Conservation (phyloP, 164 flowering plant species). For the Taxillus chinensis region DNA sequence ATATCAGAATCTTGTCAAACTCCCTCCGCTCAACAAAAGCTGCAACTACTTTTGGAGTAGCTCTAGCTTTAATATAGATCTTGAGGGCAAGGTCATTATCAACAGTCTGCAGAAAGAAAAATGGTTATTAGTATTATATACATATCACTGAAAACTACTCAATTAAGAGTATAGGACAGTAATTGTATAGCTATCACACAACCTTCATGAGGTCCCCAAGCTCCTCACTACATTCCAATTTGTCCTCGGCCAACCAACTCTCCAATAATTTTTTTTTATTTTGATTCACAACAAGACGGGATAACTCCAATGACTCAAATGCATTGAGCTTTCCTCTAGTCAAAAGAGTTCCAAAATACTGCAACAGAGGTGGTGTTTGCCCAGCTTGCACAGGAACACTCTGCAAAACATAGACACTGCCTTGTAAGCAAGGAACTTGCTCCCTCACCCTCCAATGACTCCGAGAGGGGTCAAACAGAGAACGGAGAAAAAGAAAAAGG, state of each 20-base stretch:
- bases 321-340: slow-evolving; percentile 96
- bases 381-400: slow-evolving; percentile 99
- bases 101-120: slow-evolving; percentile 58
- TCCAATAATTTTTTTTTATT: slow-evolving; percentile 93
- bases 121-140: too few relatives aligned
- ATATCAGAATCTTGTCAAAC: slow-evolving; percentile 91
- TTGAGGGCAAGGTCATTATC: slow-evolving; percentile 97
- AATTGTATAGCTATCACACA: slow-evolving; percentile 5
- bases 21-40: slow-evolving; percentile 99
- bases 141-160: background rate
- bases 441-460: too few relatives aligned
- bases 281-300: slow-evolving; percentile 96
- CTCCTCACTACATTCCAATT: slow-evolving; percentile 96
- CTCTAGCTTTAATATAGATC: slow-evolving; percentile 95
- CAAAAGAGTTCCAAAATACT: slow-evolving; percentile 94
- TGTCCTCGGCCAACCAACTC: slow-evolving; percentile 98
- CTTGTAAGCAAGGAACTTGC: too few relatives aligned
- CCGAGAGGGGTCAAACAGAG: too few relatives aligned
- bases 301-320: slow-evolving; percentile 90
- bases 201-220: slow-evolving; percentile 99
- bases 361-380: slow-evolving; percentile 93
- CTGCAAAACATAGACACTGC: slow-evolving; percentile 30
- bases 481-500: too few relatives aligned
- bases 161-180: background rate
- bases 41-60: slow-evolving; percentile 98